Evolutionary conservation across 768 basidiomycete genomes (phyloP).

Genomic region (Suillus subaureus): DNA sequence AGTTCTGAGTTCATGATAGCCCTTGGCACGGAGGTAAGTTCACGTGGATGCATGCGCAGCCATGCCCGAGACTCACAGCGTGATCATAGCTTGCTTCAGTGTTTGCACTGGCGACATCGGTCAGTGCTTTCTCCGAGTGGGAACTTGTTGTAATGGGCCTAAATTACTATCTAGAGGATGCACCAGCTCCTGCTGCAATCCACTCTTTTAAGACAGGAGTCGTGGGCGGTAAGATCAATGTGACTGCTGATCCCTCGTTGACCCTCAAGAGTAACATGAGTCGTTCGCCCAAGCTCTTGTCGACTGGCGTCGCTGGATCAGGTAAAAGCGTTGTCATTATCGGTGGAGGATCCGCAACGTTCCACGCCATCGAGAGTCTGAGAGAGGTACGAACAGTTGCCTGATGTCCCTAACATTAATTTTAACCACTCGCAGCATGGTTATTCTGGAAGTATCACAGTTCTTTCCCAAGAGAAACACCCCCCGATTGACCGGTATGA

Average conservation of each 20-base stretch:
- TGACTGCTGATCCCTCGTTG: slow-evolving; percentile 65
- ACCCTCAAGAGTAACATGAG: slow-evolving; percentile 70
- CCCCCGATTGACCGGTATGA: slow-evolving; percentile 81
- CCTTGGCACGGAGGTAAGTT: slow-evolving; percentile 85
- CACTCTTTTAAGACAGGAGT: slow-evolving; percentile 76
- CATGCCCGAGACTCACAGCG: slow-evolving; percentile 2
- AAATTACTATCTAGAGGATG: slow-evolving; percentile 64
- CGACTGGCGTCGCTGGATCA: slow-evolving; percentile 45
- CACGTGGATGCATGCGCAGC: not conserved
- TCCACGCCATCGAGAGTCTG: slow-evolving; percentile 78
- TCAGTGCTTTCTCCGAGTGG: slow-evolving; percentile 29
- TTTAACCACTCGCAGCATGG: slow-evolving; percentile 55
- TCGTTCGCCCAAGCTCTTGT: slow-evolving; percentile 58
- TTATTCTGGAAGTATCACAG: slow-evolving; percentile 73
- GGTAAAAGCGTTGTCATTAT: slow-evolving; percentile 78
- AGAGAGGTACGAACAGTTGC: slow-evolving; percentile 58
- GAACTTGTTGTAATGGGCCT: not conserved
- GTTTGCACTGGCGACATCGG: slow-evolving; percentile 83
- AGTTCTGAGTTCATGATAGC: slow-evolving; percentile 36
- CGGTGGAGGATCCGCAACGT: slow-evolving; percentile 82
- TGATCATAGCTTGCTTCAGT: slow-evolving; percentile 83
- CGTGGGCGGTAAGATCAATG: slow-evolving; percentile 72
- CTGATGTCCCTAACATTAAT: not conserved
- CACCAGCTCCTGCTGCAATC: slow-evolving; percentile 79
- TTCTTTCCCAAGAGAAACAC: slow-evolving; percentile 78